A percentile compares a stretch with the other conserved stretches of the same genome.
These are phyloP conservation scores for Malassezia caprae DNA, from an alignment of 1,284 basidiomycete genomes.

Conservation along the genomic window DNA sequence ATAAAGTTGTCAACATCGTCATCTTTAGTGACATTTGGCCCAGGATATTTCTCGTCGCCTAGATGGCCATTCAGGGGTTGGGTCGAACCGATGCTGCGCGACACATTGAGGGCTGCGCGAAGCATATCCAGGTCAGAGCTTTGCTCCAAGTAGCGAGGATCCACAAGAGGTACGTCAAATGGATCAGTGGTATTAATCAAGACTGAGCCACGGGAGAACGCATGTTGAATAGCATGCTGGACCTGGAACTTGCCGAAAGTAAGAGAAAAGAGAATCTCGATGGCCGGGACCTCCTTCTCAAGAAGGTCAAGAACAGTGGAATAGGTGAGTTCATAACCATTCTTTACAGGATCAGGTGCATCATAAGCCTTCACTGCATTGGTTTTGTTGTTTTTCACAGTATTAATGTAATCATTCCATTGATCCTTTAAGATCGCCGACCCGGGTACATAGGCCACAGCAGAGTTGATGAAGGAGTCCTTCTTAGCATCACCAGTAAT, in stretches of 20 bases:
- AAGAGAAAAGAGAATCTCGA: conserved; percentile 33
- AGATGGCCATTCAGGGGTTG: conserved; percentile 20
- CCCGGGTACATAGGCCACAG: conserved; percentile 59
- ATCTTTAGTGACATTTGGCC: conserved; percentile 45
- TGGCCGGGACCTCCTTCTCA: conserved; percentile 34
- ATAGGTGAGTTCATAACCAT: conserved; percentile 60
- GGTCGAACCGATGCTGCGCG: conserved; percentile 50
- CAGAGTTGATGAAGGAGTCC: conserved; percentile 61
- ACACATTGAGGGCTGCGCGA: conserved; percentile 57
- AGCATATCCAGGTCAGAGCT: conserved; percentile 54
- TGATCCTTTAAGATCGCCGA: conserved; percentile 48
- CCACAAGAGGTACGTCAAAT: conserved; percentile 57
- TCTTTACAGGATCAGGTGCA: conserved; percentile 54
- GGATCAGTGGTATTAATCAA: conserved; percentile 55
- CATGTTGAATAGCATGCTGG: conserved; percentile 62
- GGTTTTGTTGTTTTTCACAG: conserved; percentile 46
- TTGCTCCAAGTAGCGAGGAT: conserved; percentile 55
- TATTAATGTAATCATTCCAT: conserved; percentile 46
- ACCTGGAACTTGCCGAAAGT: conserved; percentile 47
- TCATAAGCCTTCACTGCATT: conserved; percentile 51
- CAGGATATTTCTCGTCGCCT: conserved; percentile 20
- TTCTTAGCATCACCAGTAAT: conserved; percentile 49
- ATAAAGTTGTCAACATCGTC: conserved; percentile 54
- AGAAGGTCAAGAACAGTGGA: conserved; percentile 53
- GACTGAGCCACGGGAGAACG: conserved; percentile 53